Evolutionary conservation across 225 moss, liverwort and hornwort species (phyloP).

Genomic region (Rhytidiadelphus loreus): DNA sequence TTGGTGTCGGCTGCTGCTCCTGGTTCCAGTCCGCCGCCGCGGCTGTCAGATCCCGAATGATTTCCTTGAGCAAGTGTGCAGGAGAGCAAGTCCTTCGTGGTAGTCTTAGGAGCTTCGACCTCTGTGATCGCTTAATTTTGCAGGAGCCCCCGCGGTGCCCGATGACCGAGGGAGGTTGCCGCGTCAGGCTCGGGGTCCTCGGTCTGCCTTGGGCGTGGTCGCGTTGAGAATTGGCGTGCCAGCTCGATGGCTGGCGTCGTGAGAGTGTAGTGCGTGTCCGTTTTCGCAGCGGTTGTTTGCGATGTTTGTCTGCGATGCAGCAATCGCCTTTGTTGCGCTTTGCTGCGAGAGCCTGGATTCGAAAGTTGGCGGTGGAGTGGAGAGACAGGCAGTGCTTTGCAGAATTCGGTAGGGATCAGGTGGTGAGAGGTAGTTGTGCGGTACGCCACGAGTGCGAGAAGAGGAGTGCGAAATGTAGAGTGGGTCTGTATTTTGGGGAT

Average conservation of each 20-base stretch:
- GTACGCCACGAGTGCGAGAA: not conserved
- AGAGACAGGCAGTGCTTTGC: not conserved
- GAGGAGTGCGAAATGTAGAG: not conserved
- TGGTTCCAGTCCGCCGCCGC: not conserved
- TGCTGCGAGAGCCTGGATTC: not conserved
- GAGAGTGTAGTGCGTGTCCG: not conserved
- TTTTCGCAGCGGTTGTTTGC: not conserved
- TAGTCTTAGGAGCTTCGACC: not conserved
- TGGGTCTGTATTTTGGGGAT: not conserved
- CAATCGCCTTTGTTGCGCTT: not conserved
- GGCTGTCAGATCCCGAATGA: conserved; percentile 16
- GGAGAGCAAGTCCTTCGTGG: not conserved
- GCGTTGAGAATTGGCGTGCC: not conserved
- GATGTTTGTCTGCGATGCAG: not conserved
- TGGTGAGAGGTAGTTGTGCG: not conserved
- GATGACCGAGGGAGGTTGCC: not conserved
- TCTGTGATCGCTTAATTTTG: not conserved
- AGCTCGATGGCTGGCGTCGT: not conserved
- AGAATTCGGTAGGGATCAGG: not conserved
- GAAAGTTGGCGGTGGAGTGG: not conserved
- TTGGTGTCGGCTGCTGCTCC: not conserved
- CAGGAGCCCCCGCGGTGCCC: not conserved
- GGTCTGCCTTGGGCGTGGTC: not conserved
- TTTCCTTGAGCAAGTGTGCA: not conserved
- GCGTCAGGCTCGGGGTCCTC: not conserved